These are phyloP conservation scores for Phytophthora agathidicida DNA, from an alignment of 352 stramenopile species.

Conservation along the genomic window DNA sequence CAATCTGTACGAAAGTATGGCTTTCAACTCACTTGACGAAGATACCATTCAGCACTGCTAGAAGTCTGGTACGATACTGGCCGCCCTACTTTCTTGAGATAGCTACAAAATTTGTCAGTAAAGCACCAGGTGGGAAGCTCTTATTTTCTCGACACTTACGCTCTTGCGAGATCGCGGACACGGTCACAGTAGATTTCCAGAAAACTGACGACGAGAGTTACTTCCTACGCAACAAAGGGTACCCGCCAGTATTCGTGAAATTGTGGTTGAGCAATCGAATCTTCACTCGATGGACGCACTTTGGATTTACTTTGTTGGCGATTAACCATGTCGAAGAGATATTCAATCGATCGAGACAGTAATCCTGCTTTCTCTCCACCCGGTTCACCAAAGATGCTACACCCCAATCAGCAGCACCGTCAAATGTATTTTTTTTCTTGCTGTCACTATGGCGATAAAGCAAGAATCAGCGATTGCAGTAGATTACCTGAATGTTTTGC, in stretches of 20 bases:
- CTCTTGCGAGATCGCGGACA: slow-evolving; percentile 90
- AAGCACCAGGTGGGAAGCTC: background rate
- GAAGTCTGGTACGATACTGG: slow-evolving; percentile 79
- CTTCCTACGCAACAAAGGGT: slow-evolving; percentile 45
- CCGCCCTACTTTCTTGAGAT: slow-evolving; percentile 72
- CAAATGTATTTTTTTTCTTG: background rate
- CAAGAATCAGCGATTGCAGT: background rate
- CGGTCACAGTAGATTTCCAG: slow-evolving; percentile 95
- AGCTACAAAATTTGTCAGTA: slow-evolving; percentile 36
- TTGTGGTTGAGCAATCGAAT: background rate
- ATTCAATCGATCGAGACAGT: slow-evolving; percentile 90
- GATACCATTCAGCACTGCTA: slow-evolving; percentile 84
- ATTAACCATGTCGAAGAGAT: slow-evolving; percentile 89
- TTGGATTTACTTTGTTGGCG: slow-evolving; percentile 64
- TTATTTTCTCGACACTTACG: slow-evolving; percentile 51
- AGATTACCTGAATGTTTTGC: slow-evolving; percentile 82
- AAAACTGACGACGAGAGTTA: slow-evolving; percentile 90
- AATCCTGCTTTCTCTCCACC: slow-evolving; percentile 84
- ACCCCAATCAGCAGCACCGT: background rate
- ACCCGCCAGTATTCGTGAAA: background rate
- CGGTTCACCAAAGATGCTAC: slow-evolving; percentile 88
- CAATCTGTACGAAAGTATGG: background rate
- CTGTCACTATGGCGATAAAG: background rate
- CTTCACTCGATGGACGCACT: slow-evolving; percentile 33
- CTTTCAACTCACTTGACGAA: slow-evolving; percentile 61